phyloP scores from a whole-genome alignment of 345 rosid species.

The Rhodomyrtus tomentosa region DNA sequence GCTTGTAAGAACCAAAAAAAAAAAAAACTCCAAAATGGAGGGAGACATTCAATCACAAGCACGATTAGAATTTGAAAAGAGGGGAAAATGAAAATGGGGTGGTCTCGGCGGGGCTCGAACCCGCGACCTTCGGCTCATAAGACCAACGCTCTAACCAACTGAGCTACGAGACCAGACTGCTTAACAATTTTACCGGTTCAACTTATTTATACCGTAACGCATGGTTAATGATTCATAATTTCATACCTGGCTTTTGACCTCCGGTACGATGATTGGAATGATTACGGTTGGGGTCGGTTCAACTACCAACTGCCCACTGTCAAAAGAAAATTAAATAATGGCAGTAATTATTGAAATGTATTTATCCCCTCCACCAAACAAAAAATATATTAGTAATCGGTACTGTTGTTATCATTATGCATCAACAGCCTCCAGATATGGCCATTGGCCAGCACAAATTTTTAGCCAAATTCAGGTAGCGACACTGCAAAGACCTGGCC shows the following conservation, averaged over 20 bases:
- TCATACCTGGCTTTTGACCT: background rate
- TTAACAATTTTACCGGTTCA: fast-evolving
- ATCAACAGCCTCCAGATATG: background rate
- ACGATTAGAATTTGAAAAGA: no score
- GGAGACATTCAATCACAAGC: no score
- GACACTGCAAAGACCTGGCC: background rate
- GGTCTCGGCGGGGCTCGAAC: constrained; percentile 96
- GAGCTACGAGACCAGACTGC: constrained; percentile 78
- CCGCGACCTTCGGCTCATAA: constrained; percentile 98
- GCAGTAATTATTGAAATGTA: background rate
- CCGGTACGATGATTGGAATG: background rate
- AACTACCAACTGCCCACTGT: background rate
- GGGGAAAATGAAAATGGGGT: background rate
- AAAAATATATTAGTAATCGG: background rate
- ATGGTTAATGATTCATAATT: background rate
- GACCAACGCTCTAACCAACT: constrained; percentile 99
- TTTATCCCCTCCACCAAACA: background rate
- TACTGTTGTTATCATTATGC: background rate
- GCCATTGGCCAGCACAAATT: background rate
- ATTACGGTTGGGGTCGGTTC: background rate
- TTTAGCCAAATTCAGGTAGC: background rate
- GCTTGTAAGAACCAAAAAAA: no score
- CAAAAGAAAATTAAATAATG: background rate
- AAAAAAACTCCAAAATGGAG: no score
- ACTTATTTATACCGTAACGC: no score